A percentile compares a stretch with the other conserved stretches of the same genome.
Conservation (phyloP, 192 early-diverging fungal species). For the Backusella parvicylindrica region DNA sequence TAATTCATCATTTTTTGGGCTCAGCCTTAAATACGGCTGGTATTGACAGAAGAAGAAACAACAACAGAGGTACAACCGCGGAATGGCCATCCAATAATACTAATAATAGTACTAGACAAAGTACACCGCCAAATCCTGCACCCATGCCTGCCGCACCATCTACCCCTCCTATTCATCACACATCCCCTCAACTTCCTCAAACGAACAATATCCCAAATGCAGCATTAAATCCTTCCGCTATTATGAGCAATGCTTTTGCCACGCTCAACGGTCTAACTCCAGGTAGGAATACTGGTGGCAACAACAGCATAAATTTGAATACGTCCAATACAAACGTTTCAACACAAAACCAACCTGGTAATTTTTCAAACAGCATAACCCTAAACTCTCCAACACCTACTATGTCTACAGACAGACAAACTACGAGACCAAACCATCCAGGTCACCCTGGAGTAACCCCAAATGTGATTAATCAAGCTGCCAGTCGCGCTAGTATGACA, state of each 20-base stretch:
- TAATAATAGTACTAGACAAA: not conserved
- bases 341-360: not conserved
- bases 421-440: not conserved
- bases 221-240: not conserved
- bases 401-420: not conserved
- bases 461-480: not conserved
- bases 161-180: not conserved
- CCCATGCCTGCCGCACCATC: not conserved
- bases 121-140: not conserved
- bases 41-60: constrained; percentile 9
- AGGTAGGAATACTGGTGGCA: not conserved
- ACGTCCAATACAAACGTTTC: not conserved
- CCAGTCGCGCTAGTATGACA: not conserved
- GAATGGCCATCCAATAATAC: not conserved
- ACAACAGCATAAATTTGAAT: not conserved
- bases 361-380: not conserved
- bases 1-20: constrained; percentile 30
- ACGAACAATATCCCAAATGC: not conserved
- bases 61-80: not conserved
- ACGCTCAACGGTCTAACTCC: not conserved
- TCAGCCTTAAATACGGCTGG: constrained; percentile 24
- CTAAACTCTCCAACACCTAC: not conserved
- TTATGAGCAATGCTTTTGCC: not conserved
- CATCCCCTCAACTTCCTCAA: not conserved
- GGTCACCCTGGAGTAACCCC: not conserved